Base-by-base conservation (phyloP, 257 asterid species). In the Plantago major region DNA sequence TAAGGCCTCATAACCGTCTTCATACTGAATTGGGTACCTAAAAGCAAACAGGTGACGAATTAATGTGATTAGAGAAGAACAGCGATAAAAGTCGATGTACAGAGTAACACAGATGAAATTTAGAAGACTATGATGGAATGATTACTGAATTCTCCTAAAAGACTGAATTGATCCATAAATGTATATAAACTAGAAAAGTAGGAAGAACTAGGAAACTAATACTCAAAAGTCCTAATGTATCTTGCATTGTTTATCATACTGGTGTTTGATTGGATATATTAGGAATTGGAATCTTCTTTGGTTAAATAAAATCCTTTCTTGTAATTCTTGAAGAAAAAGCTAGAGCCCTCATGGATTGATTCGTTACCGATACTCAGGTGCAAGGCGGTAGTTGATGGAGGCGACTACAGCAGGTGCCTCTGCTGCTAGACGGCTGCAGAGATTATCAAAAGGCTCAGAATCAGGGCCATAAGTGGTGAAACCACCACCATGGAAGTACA, bases 401-500 rank as follows among this genome's bases (percentile, higher is more conserved):
- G 46, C 73, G 12, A 81, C 4, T 2, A 73, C 76, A 0, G 87
- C 81, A 1, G 78, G 76, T 10, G 52, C 52, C 33, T 49, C 43
- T 26, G 76, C 81, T 2, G 79, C 75, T 11, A 81, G 51, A 19
- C 33, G 64, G 70, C 67, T 42, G 60, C 83, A 77, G 0, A 77
- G 69, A 18, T 65, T 7, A 15, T 72, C 74, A 46, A 56, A 74
- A 2, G 4, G 2, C 30, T 52, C 52, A 38, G 66, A 55, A 52
- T 81, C 73, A 4, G 83, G 67, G 4, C 68, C 70, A 5, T 10
- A 67, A 3, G 0, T 15, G 3, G 38, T 7, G 22, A 81, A 81
- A 7, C 87, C 87, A 13, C 83, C 83, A 0, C 81, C 83, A 37
- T 81, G 87, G 26, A 61, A 72, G 26, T 74, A 81, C 33, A 74